These are phyloP conservation scores for Gyrodon lividus DNA, from an alignment of 768 basidiomycete genomes.

Conservation along the genomic window DNA sequence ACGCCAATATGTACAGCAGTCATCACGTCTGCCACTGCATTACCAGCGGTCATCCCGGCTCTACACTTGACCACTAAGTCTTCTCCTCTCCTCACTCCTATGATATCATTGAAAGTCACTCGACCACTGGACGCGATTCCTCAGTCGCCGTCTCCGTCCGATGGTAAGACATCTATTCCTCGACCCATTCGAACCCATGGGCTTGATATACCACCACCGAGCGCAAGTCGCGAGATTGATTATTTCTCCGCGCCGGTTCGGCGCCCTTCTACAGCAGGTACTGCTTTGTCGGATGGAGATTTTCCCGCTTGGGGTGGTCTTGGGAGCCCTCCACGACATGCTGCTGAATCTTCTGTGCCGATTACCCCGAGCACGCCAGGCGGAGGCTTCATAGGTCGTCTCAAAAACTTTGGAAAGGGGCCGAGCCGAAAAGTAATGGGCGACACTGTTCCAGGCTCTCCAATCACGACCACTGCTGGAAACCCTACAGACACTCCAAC, in stretches of 20 bases:
- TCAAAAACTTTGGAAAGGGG: constrained; percentile 73
- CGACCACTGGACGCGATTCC: constrained; percentile 38
- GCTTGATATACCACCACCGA: constrained; percentile 35
- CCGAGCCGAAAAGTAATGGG: constrained; percentile 34
- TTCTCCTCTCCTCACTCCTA: constrained; percentile 58
- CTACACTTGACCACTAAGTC: constrained; percentile 42
- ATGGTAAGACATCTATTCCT: constrained; percentile 31
- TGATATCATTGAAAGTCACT: constrained; percentile 49
- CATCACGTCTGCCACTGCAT: constrained; percentile 61
- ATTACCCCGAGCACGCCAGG: constrained; percentile 50
- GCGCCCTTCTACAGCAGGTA: constrained; percentile 43
- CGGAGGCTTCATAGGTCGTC: constrained; percentile 71
- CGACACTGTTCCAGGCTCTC: constrained; percentile 26
- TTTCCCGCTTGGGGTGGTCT: constrained; percentile 42
- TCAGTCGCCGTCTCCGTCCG: constrained; percentile 39
- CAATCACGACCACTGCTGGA: constrained; percentile 15
- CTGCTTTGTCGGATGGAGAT: constrained; percentile 49
- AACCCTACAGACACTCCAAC: constrained; percentile 13
- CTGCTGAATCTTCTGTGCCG: constrained; percentile 32
- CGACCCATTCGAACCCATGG: constrained; percentile 45
- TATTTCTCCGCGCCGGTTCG: constrained; percentile 52
- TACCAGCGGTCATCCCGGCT: constrained; percentile 59
- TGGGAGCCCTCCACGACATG: constrained; percentile 35
- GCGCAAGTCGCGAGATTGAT: constrained; percentile 40
- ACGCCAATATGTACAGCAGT: constrained; percentile 43